These are phyloP conservation scores for Dictyostelium firmibasis DNA, from an alignment of 78 protist species.

Conservation along the genomic window DNA sequence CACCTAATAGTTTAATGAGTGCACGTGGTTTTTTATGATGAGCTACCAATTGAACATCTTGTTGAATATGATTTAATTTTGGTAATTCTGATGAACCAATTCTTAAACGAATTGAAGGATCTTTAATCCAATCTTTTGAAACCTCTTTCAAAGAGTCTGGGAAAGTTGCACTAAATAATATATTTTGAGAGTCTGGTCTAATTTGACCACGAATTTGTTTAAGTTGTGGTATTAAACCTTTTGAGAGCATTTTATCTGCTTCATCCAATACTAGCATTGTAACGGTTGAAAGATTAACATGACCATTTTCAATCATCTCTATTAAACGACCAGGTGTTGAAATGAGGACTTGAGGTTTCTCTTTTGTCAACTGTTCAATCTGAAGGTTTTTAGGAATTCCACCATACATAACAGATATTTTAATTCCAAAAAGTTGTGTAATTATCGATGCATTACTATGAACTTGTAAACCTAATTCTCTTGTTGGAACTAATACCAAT, in stretches of 20 bases:
- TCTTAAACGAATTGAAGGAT: conserved; percentile 90
- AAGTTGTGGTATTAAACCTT: conserved; percentile 98
- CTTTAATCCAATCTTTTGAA: conserved; percentile 92
- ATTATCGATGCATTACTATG: conserved; percentile 89
- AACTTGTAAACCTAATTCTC: conserved; percentile 98
- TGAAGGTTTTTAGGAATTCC: conserved; percentile 94
- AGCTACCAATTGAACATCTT: conserved; percentile 52
- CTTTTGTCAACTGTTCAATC: conserved; percentile 87
- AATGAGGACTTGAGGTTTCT: conserved; percentile 92
- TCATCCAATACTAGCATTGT: conserved; percentile 94
- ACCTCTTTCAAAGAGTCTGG: conserved; percentile 93
- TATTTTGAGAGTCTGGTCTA: conserved; percentile 89
- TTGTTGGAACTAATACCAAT: conserved; percentile 97
- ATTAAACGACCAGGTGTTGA: conserved; percentile 98
- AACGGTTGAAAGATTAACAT: conserved; percentile 73
- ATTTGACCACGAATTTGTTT: conserved; percentile 35
- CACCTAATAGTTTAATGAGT: conserved; percentile 65
- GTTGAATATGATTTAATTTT: conserved; percentile 87
- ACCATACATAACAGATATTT: conserved; percentile 93
- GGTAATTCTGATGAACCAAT: conserved; percentile 97
- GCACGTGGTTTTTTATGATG: conserved; percentile 84
- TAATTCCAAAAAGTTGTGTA: conserved; percentile 75
- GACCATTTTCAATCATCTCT: conserved; percentile 93
- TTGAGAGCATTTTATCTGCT: conserved; percentile 99
- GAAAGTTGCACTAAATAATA: conserved; percentile 98